phyloP scores from a whole-genome alignment of 768 basidiomycete genomes.

The Tulasnella sp. region DNA sequence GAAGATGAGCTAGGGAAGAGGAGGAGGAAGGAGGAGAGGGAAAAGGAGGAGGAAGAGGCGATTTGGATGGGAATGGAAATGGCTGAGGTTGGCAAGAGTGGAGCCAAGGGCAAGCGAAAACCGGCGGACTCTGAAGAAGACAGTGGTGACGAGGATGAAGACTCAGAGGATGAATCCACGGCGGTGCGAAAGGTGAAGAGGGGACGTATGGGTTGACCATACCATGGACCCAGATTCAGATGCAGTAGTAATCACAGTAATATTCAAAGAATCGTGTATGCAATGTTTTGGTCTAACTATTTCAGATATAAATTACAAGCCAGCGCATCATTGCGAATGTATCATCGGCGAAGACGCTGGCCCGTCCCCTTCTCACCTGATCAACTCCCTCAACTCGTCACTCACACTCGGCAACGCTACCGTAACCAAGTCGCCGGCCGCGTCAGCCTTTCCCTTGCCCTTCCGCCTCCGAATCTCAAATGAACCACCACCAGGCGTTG shows the following conservation, averaged over 20 bases:
- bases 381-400: conserved; percentile 15
- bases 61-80: conserved; percentile 60
- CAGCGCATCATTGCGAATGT: too few species aligned
- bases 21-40: conserved; percentile 20
- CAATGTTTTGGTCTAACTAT: too few species aligned
- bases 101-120: too few species aligned
- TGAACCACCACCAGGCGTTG: not conserved
- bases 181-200: not conserved
- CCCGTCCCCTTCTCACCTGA: not conserved
- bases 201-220: too few species aligned
- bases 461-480: not conserved
- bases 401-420: conserved; percentile 11
- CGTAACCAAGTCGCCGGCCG: not conserved
- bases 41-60: conserved; percentile 39
- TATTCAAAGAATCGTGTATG: too few species aligned
- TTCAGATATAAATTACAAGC: too few species aligned
- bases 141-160: not conserved
- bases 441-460: not conserved
- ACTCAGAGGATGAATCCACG: not conserved
- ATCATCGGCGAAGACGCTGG: too few species aligned
- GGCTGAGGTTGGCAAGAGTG: conserved; percentile 30
- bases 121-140: not conserved
- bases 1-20: conserved; percentile 7
- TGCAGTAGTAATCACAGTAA: too few species aligned
- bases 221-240: too few species aligned